Percentiles rank a stretch among this genome's conserved stretches.
These are phyloP conservation scores for Tubosaeta sp. DNA, from an alignment of 768 basidiomycete species.

Conservation along the genomic window DNA sequence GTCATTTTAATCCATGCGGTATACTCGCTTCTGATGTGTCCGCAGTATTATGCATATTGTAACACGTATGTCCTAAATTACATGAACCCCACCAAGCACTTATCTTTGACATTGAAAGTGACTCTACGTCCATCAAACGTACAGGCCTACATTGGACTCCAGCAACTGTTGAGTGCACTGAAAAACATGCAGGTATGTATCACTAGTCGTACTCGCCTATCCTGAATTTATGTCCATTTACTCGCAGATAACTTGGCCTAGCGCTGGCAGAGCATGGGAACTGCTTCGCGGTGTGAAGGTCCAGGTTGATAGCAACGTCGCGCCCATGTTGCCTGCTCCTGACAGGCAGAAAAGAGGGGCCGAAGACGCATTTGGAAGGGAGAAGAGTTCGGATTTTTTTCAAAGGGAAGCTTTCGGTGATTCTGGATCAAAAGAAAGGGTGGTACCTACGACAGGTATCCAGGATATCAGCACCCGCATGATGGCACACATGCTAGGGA, in stretches of 20 bases:
- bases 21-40: constrained; percentile 1
- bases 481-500: constrained; percentile 70
- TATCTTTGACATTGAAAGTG: constrained; percentile 41
- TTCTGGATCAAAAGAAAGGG: constrained; percentile 21
- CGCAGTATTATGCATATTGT: constrained; percentile 75
- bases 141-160: constrained; percentile 62
- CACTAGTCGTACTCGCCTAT: background rate
- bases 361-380: constrained; percentile 60
- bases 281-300: constrained; percentile 65
- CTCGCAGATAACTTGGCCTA: constrained; percentile 63
- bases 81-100: constrained; percentile 1
- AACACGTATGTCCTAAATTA: constrained; percentile 46
- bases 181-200: constrained; percentile 62
- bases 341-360: constrained; percentile 56
- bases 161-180: constrained; percentile 58
- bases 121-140: constrained; percentile 66
- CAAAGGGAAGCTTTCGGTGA: constrained; percentile 39
- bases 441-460: constrained; percentile 36
- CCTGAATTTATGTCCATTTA: constrained; percentile 9
- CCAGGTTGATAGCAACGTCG: constrained; percentile 39
- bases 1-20: constrained; percentile 22
- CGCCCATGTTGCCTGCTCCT: constrained; percentile 34
- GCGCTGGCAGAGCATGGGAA: constrained; percentile 61
- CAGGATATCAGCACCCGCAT: constrained; percentile 62
- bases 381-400: constrained; percentile 43